phyloP scores from a whole-genome alignment of 805 yeast species.

The Pichia insulana region DNA sequence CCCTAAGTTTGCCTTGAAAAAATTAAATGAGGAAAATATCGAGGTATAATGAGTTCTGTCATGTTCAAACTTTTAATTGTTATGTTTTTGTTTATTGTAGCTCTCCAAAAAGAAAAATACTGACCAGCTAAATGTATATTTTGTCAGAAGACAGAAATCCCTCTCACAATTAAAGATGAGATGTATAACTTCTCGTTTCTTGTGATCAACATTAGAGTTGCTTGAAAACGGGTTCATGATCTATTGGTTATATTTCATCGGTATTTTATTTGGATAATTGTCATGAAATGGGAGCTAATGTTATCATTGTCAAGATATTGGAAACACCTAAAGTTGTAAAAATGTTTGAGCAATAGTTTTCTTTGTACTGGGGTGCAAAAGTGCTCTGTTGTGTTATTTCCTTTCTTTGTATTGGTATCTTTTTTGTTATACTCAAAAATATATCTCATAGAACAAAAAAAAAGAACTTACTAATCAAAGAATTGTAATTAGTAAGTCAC shows the following conservation, averaged over 20 bases:
- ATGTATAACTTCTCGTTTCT: constrained; percentile 58
- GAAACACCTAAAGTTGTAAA: constrained; percentile 49
- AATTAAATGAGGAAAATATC: no score
- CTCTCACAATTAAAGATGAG: no score
- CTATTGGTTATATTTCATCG: constrained; percentile 44
- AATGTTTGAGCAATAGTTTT: no score
- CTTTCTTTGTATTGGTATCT: constrained; percentile 38
- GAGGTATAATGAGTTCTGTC: no score
- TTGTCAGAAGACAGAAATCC: no score
- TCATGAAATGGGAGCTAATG: constrained; percentile 43
- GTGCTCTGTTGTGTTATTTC: constrained; percentile 46
- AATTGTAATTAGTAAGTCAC: no score
- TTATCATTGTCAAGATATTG: constrained; percentile 50
- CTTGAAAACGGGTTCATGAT: constrained; percentile 46
- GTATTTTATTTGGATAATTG: constrained; percentile 52
- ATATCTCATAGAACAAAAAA: constrained; percentile 31
- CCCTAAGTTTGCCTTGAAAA: no score
- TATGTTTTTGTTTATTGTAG: no score
- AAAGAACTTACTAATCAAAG: no score
- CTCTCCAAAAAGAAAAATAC: no score
- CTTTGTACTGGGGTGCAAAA: constrained; percentile 48
- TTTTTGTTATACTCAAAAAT: constrained; percentile 31
- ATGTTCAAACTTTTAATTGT: no score
- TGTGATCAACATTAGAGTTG: constrained; percentile 45
- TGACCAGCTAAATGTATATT: no score